Base-by-base conservation (phyloP, 2,329 filamentous ascomycete species). In the Magnaporthiopsis poae region DNA sequence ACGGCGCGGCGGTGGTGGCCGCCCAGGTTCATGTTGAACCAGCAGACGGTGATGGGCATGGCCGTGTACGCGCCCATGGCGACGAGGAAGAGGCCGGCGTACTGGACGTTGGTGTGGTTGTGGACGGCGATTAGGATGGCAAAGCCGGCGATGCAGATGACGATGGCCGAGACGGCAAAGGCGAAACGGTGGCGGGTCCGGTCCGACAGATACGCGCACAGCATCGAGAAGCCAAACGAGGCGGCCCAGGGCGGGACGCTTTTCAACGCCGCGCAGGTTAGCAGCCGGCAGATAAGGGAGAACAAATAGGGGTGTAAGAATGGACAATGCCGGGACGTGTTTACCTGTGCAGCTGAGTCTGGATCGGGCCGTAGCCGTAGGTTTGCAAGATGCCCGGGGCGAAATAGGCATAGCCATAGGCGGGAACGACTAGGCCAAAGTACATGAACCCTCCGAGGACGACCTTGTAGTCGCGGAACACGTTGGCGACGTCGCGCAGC, bases 41-140 rank as follows among this genome's bases (percentile, higher is more conserved):
- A 93, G 75, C 89, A 92, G 9, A 92, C 85, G 61, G 92, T 86
- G 36, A 96, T 88, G 0, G 94, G 92, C 89, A 96, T 93, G n/a
- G 92, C 91, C 0, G 87, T 88, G 77, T 96, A 97, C 0, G 86
- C 84, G 64, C 91, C 91, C 79, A 88, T 88, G 1, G 90, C 89
- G 64, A 96, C 86, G 39, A 97, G 80, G 80, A 96, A 96, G 0
- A 97, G 82, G 0, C 89, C 90, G 0, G 81, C 89, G 72, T 96
- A 97, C 75, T 95, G 84, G 8, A 91, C 77, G 15, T 82, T 69
- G 0, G 79, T 80, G 74, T 91, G 84, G 73, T 90, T 77, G 75
- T 94, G 89, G 5, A 94, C 85, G 13, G 80, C 79, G 63, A 96
- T 79, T 9, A 96, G 82, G 68, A 94, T 90, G 3, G 80, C 86